Percentiles rank a stretch among this genome's conserved stretches.
Evolutionary conservation across 202 grass and related monocot species (phyloP).

Genomic region (Digitaria exilis): DNA sequence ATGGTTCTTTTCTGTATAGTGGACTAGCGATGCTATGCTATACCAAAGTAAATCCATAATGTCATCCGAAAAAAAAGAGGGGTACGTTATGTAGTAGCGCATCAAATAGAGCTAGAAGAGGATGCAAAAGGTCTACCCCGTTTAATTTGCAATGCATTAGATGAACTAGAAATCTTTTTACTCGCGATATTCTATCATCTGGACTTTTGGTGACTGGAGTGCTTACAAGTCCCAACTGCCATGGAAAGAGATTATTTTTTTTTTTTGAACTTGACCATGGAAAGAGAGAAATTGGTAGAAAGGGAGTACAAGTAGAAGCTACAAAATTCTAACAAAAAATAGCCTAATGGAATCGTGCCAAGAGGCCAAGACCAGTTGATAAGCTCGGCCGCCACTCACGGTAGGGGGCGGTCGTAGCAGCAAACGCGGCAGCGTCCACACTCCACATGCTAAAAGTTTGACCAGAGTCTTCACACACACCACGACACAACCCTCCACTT

Average conservation of each 20-base stretch:
- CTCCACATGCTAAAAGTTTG: conserved; percentile 24
- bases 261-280: too few species aligned
- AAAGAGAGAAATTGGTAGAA: neutral
- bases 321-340: neutral
- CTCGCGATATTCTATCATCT: neutral
- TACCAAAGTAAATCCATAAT: neutral
- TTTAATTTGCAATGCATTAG: too few species aligned
- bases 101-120: too few species aligned
- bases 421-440: neutral
- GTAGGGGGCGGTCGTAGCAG: too few species aligned
- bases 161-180: too few species aligned
- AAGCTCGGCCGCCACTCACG: neutral
- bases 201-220: neutral
- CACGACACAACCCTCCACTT: too few species aligned
- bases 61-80: neutral
- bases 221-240: neutral
- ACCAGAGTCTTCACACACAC: neutral
- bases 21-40: too few species aligned
- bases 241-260: too few species aligned
- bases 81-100: too few species aligned
- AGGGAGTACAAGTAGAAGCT: neutral
- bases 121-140: too few species aligned
- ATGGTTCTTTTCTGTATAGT: too few species aligned
- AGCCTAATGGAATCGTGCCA: neutral
- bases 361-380: neutral